Base-by-base conservation (phyloP, 768 basidiomycete genomes). In the Steccherinum ochraceum region DNA sequence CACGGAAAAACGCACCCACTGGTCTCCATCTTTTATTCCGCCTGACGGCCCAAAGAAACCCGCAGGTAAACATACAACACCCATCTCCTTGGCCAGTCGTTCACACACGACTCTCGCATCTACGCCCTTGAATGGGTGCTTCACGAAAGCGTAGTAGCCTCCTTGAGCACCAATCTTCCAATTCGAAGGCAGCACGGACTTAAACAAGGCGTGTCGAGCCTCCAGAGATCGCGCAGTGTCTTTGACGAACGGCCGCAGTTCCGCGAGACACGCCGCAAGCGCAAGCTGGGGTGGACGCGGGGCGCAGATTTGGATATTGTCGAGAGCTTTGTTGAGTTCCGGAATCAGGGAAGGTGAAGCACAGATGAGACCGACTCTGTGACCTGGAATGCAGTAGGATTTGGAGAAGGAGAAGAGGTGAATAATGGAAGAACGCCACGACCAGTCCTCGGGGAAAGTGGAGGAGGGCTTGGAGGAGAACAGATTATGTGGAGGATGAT, bases 351-450 rank as follows among this genome's bases (percentile, higher is more conserved):
- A 53, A 0, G 82, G 79, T 0, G 82, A 79, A 0, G 84, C 83
- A 18, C 81, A 75, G 51, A 92, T 74, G 3, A 77, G 75, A 1
- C 91, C 91, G 3, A 93, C 76, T 11, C 90, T 79, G 64, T 91
- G 84, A 0, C 90, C 90, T 0, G 91, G 90, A n/a, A 89, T 72
- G 46, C 78, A 81, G 67, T 88, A 84, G 39, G 83, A 77, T 67
- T 91, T 93, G 42, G 84, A 88, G 66, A 89, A 89, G 20, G 86
- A 89, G 63, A 83, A 89, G 23, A 91, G 71, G 57, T 84, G 81
- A 52, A 89, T 73, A 48, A 90, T 56, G 48, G 73, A 79, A 0
- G 64, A 63, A 19, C 85, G 71, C 89, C 89, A 92, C 21, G 68
- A 64, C 62, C 67, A 67, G 45, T 57, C 19, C 46, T 45, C 12